These are phyloP conservation scores for Thelephora ganbajun DNA, from an alignment of 768 basidiomycete species.

Conservation along the genomic window DNA sequence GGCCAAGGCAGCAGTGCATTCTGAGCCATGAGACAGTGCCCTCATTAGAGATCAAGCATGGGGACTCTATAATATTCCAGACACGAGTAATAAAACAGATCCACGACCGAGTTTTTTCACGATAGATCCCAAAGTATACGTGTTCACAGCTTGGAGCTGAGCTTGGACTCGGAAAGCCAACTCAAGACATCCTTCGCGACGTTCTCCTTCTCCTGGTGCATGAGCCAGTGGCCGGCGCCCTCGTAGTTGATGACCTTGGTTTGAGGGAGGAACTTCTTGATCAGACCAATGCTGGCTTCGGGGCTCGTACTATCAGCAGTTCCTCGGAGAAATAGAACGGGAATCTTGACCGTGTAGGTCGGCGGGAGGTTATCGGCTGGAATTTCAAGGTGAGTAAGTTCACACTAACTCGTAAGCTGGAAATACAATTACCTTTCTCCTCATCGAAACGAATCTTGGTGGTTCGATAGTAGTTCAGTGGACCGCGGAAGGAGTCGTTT, in stretches of 20 bases:
- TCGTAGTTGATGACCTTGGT: conserved; percentile 39
- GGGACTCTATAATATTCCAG: too few species aligned
- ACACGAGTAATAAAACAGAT: background rate
- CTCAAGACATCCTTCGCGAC: conserved; percentile 23
- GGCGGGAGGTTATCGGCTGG: conserved; percentile 31
- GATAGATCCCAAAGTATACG: background rate
- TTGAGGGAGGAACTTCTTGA: conserved; percentile 34
- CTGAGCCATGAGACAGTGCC: too few species aligned
- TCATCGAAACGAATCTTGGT: conserved; percentile 48
- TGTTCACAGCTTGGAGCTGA: background rate
- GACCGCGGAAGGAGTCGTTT: conserved; percentile 45
- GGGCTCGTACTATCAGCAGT: conserved; percentile 37
- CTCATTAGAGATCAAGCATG: too few species aligned
- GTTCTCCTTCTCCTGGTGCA: conserved; percentile 45
- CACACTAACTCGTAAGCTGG: conserved; percentile 1
- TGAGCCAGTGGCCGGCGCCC: conserved; percentile 53
- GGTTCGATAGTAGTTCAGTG: conserved; percentile 70
- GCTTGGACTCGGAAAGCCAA: background rate
- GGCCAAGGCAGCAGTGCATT: too few species aligned
- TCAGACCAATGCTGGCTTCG: conserved; percentile 24
- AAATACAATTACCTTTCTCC: conserved; percentile 26
- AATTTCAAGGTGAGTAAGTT: conserved; percentile 3
- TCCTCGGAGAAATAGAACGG: conserved; percentile 50
- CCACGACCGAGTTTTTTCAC: background rate
- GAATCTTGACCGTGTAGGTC: conserved; percentile 31